Evolutionary conservation across 1,139 yeast species (phyloP), one percentile per base, ranked within the genome.

Genomic region (Yamadazyma sp.): DNA sequence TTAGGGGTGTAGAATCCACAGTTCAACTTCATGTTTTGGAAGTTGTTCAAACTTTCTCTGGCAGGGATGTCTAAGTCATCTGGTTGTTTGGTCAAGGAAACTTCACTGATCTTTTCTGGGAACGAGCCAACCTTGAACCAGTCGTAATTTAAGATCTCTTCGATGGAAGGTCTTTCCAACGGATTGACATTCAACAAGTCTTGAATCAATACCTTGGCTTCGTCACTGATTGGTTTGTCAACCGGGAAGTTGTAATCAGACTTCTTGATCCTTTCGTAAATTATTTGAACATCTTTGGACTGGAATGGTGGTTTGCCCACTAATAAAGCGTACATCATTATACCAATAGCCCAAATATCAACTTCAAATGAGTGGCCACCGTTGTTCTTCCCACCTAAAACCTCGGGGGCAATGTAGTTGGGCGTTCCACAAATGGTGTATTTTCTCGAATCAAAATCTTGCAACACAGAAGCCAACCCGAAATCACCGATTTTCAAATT

Each of bases 371-470:
- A 82, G 62, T 92, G 98, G 11, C 54, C 54, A 3, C 97, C 98
- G 23, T 84, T 80, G 40, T 75, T 79, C 55, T 88, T 87, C 20
- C 96, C 96, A 36, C 89, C 87, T 48, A 92, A 72, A 12, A 92
- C 96, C 65, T 92, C 98, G 8, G 98, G 98, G 0, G 98, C 97
- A 59, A 92, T 92, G 61, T 92, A 92, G 64, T 92, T 92, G 44
- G 98, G 98, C 12, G 98, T 92, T 41, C 98, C 98, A 64, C 98
- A 92, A 42, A 92, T 87, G 37, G 98, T 91, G 58, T 83, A 87
- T 56, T 91, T 88, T 51, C 94, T 79, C 39, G 87, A 87, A 44
- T 76, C 77, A 29, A 59, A 57, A 24, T 81, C 72, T 29, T 86
- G 86, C 48, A 91, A 73, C 12, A 87, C 84, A 1, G 97, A 89